These are phyloP conservation scores for Plectranthus barbatus DNA, from an alignment of 257 asterid species.

Conservation along the genomic window DNA sequence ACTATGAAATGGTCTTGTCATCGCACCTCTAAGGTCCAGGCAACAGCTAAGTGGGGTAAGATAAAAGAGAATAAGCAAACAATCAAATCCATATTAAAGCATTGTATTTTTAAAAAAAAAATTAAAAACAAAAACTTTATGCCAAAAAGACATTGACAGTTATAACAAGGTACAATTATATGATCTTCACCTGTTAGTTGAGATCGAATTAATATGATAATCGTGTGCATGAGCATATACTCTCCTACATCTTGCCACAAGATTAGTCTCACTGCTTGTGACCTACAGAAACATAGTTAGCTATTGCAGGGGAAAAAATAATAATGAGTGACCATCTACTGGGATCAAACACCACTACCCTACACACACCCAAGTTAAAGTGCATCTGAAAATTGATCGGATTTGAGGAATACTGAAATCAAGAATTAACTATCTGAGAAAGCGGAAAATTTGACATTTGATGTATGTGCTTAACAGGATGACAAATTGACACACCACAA, in stretches of 20 bases:
- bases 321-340: neutral
- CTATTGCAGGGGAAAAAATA: neutral
- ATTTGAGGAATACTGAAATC: neutral
- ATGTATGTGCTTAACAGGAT: neutral
- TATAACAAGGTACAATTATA: slow-evolving; percentile 1
- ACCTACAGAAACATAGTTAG: slow-evolving; percentile 37
- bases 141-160: neutral
- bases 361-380: neutral
- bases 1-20: neutral
- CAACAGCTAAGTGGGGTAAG: slow-evolving; percentile 2
- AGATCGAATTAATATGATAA: slow-evolving; percentile 84
- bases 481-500: neutral
- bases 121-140: neutral
- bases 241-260: slow-evolving; percentile 78
- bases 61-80: slow-evolving; percentile 1
- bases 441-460: neutral
- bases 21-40: neutral
- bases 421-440: slow-evolving; percentile 7
- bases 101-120: neutral
- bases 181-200: slow-evolving; percentile 62
- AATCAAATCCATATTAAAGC: neutral
- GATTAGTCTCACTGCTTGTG: slow-evolving; percentile 67
- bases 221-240: slow-evolving; percentile 90
- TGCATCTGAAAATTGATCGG: neutral
- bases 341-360: slow-evolving; percentile 5